A percentile compares a stretch with the other conserved stretches of the same genome.
phyloP scores from a whole-genome alignment of 805 yeast species.

The Barnettozyma sp. region DNA sequence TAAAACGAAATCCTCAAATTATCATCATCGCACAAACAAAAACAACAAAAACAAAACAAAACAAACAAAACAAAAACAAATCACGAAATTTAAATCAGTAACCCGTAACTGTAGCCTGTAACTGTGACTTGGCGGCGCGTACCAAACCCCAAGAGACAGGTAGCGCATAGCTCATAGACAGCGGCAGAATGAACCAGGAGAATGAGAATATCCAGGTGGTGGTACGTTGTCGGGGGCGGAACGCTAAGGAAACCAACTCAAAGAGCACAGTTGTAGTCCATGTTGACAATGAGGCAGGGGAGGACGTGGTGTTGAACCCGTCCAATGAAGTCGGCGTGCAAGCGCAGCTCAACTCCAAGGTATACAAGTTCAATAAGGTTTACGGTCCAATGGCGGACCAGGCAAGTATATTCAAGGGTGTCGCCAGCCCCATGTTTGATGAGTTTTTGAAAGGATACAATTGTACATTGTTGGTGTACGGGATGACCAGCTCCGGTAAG shows the following conservation, averaged over 20 bases:
- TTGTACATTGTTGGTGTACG: constrained; percentile 81
- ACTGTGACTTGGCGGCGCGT: too few species aligned
- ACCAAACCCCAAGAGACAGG: too few species aligned
- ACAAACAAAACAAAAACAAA: not conserved
- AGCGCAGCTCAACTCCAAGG: constrained; percentile 40
- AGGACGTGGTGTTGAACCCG: constrained; percentile 42
- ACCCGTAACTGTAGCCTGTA: too few species aligned
- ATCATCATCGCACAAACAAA: not conserved
- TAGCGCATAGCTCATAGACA: not conserved
- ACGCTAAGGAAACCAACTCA: constrained; percentile 47
- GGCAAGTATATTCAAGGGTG: constrained; percentile 52
- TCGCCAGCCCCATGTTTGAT: constrained; percentile 54
- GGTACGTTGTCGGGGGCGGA: constrained; percentile 59
- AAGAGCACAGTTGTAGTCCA: constrained; percentile 57
- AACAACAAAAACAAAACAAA: constrained; percentile 2
- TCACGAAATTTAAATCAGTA: too few species aligned
- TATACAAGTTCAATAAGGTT: constrained; percentile 70
- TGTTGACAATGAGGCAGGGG: constrained; percentile 38
- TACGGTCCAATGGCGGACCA: constrained; percentile 83
- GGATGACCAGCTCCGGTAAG: constrained; percentile 90
- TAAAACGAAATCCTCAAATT: not conserved
- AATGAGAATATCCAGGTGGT: constrained; percentile 52
- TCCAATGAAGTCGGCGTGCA: constrained; percentile 33
- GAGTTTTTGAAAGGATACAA: constrained; percentile 74
- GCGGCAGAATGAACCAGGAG: constrained; percentile 18